These are phyloP conservation scores for Xylariaceae sp. DNA, from an alignment of 2,329 filamentous ascomycete species.

Conservation along the genomic window DNA sequence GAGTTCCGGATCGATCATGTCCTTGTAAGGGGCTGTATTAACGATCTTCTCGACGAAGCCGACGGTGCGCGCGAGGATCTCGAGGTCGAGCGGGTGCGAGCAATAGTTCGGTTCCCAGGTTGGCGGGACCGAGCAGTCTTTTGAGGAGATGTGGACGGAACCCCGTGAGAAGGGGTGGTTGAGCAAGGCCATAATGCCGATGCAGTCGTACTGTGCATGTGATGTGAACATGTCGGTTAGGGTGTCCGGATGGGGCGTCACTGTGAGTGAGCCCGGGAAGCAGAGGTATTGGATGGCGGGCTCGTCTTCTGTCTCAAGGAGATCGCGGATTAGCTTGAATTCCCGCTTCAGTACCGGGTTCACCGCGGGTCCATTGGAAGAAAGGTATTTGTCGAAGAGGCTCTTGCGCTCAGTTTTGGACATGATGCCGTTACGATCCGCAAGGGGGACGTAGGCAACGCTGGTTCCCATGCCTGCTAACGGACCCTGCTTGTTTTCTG, in stretches of 20 bases:
- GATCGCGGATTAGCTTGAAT: slow-evolving; percentile 26
- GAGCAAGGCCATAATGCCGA: slow-evolving; percentile 52
- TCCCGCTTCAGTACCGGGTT: slow-evolving; percentile 16
- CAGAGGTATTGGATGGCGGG: slow-evolving; percentile 34
- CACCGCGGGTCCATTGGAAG: slow-evolving; percentile 11
- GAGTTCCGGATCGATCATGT: slow-evolving; percentile 38
- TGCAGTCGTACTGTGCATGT: slow-evolving; percentile 42
- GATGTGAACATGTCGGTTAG: slow-evolving; percentile 26
- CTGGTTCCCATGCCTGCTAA: slow-evolving; percentile 39
- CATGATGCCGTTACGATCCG: slow-evolving; percentile 29
- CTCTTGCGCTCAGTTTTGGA: slow-evolving; percentile 22
- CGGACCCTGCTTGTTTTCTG: slow-evolving; percentile 29
- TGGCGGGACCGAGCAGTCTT: slow-evolving; percentile 38
- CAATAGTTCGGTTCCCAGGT: slow-evolving; percentile 54
- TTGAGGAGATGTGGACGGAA: slow-evolving; percentile 49
- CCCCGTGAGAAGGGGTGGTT: slow-evolving; percentile 59
- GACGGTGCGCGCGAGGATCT: slow-evolving; percentile 42
- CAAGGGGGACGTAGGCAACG: slow-evolving; percentile 34
- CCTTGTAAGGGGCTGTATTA: slow-evolving; percentile 37
- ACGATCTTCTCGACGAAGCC: slow-evolving; percentile 37
- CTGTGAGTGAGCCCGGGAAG: slow-evolving; percentile 32
- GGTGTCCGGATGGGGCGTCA: slow-evolving; percentile 27
- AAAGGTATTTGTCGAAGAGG: slow-evolving; percentile 26
- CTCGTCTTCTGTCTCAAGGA: slow-evolving; percentile 30
- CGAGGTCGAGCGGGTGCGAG: slow-evolving; percentile 51